phyloP scores from a whole-genome alignment of 1,284 basidiomycete species.

The Microbotryum saponariae region DNA sequence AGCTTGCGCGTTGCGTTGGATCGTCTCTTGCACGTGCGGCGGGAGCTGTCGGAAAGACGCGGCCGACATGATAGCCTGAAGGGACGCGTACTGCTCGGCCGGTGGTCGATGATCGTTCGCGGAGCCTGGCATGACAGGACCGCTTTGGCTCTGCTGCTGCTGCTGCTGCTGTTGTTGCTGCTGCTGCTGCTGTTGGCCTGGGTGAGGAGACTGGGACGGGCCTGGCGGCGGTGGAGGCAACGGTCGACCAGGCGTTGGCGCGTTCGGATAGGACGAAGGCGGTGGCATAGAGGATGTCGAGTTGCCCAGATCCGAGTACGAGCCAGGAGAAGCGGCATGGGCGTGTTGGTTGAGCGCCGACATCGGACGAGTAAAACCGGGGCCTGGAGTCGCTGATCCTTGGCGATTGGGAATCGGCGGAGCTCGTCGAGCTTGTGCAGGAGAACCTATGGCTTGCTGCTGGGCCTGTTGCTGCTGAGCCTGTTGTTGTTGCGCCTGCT shows the following conservation, averaged over 20 bases:
- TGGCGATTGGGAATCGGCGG: no score
- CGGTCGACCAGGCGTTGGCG: neutral
- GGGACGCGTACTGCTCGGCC: slow-evolving; percentile 13
- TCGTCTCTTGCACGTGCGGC: slow-evolving; percentile 13
- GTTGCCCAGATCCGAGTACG: neutral
- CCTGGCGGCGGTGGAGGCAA: neutral
- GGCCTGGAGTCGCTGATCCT: no score
- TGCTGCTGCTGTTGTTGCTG: neutral
- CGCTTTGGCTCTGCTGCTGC: neutral
- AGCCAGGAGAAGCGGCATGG: neutral
- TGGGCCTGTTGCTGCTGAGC: neutral
- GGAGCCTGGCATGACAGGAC: neutral
- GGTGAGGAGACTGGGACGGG: neutral
- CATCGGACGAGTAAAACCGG: neutral
- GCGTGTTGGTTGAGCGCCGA: slow-evolving; percentile 7
- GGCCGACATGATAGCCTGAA: slow-evolving; percentile 22
- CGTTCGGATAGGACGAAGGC: neutral
- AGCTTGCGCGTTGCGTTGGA: slow-evolving; percentile 16
- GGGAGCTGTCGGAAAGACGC: slow-evolving; percentile 22
- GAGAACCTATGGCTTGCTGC: neutral
- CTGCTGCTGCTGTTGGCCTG: neutral
- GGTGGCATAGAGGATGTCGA: neutral
- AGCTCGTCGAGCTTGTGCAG: no score
- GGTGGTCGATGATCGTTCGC: slow-evolving; percentile 1
- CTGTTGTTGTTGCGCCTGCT: neutral